Percentiles rank a stretch among this genome's conserved stretches.
Evolutionary conservation across 2,329 filamentous ascomycete genomes (phyloP).

Genomic region (Mycogone perniciosa): DNA sequence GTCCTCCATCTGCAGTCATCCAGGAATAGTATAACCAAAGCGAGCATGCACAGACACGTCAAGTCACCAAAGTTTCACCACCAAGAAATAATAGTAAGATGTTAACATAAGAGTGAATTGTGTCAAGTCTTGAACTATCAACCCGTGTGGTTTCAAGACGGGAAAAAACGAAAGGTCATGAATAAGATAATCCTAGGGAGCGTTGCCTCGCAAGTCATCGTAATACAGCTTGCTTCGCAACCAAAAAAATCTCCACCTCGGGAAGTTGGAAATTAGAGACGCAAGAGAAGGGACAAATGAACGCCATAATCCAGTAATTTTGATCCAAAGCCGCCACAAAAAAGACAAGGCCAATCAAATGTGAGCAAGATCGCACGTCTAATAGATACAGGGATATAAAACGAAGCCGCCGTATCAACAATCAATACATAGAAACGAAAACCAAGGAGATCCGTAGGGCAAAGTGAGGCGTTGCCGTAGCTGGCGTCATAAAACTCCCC

Average conservation of each 20-base stretch:
- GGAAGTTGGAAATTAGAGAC: background rate
- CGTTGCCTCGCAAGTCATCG: conserved; percentile 15
- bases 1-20: no score
- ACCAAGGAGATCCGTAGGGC: background rate
- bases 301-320: conserved; percentile 27
- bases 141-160: conserved; percentile 3
- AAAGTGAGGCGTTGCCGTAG: background rate
- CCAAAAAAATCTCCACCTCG: conserved; percentile 6
- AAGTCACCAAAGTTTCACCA: background rate
- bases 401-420: conserved; percentile 10
- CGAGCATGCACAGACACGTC: no score
- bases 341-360: conserved; percentile 10
- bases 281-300: conserved; percentile 20
- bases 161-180: background rate
- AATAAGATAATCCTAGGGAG: conserved; percentile 9
- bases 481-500: background rate
- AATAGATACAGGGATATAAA: conserved; percentile 12
- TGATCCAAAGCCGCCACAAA: conserved; percentile 25
- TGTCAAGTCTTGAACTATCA: conserved; percentile 7
- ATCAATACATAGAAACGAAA: conserved; percentile 9
- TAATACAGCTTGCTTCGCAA: conserved; percentile 12
- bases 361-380: background rate
- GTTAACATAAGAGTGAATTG: conserved; percentile 8
- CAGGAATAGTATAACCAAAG: no score
- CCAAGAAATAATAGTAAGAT: background rate